Base-by-base conservation (phyloP, 495 filamentous ascomycete genomes). In the Talaromyces ruber region DNA sequence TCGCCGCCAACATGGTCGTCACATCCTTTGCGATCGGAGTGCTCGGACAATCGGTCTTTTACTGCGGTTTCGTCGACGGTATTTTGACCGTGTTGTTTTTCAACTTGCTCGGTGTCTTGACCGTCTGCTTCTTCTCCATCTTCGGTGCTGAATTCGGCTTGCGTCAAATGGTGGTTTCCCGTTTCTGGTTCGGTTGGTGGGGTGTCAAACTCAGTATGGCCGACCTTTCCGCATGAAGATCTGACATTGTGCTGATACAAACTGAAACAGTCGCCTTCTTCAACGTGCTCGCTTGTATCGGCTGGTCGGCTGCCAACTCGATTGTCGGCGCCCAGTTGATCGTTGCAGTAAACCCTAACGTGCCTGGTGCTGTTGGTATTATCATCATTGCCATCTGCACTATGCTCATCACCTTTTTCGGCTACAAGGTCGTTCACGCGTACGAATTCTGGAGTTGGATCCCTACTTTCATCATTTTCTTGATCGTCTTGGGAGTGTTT, bases 321-420 rank as follows among this genome's bases (percentile, higher is more conserved):
- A 91, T 95, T 63, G 89, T 93, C n/a, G 90, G 89, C 60, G 89
- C 88, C 3, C 88, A 93, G 69, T 81, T 93, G 53, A 78, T 95
- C 71, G 76, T 92, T 65, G 87, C 90, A 3, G 87, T 93, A 37
- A 93, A 93, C 70, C 58, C 66, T 43, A 68, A 82, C 60, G 82
- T 92, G 30, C 88, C 89, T 6, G 88, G 89, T 59, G 90, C 73
- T 69, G 89, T 88, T 8, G 90, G 88, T 51, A 89, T 95, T 64
- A 78, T 93, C 32, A 83, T 92, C 67, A 90, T 93, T 65, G 84
- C 88, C 30, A 70, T 86, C 59, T 81, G 81, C 65, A 93, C 91
- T 1, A 80, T 92, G 30, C 50, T 89, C 29, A 80, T 93, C 64
- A 88, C 85, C 26, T 79, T 88, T 32, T 90, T 90, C 66, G 89